Conservation (phyloP, 257 asterid species). For the Solanum peruvianum region DNA sequence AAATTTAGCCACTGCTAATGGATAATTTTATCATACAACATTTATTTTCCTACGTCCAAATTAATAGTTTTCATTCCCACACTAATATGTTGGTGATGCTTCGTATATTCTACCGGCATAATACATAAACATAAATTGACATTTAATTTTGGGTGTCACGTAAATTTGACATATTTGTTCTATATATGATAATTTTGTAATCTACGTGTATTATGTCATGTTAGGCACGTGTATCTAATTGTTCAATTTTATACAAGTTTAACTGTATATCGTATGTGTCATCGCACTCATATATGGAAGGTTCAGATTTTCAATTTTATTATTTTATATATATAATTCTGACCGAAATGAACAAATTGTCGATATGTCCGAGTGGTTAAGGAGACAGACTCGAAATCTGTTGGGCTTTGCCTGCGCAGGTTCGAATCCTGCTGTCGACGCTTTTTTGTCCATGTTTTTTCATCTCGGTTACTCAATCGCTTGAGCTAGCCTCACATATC, state of each 20-base stretch:
- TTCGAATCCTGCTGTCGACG: slow-evolving; percentile 63
- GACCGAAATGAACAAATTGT: not conserved
- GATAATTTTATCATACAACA: not conserved
- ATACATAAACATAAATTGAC: too few species aligned
- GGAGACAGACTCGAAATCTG: slow-evolving; percentile 61
- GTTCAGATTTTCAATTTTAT: not conserved
- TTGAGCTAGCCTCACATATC: not conserved
- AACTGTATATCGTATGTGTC: too few species aligned
- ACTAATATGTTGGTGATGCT: not conserved
- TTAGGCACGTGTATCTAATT: too few species aligned
- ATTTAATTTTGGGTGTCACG: too few species aligned
- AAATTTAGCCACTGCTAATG: not conserved
- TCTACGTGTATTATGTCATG: too few species aligned
- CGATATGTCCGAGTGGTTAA: slow-evolving; percentile 60
- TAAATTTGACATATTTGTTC: too few species aligned
- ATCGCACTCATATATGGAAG: too few species aligned
- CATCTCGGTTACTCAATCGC: not conserved
- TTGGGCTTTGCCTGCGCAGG: slow-evolving; percentile 63
- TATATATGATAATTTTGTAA: too few species aligned
- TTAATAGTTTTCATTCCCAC: not conserved
- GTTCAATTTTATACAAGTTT: too few species aligned
- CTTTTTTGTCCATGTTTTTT: too few species aligned
- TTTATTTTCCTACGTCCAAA: not conserved
- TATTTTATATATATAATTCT: not conserved
- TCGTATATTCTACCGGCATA: not conserved